Evolutionary conservation across 225 moss, liverwort and hornwort species (phyloP).

Genomic region (Sphagnum contortum): DNA sequence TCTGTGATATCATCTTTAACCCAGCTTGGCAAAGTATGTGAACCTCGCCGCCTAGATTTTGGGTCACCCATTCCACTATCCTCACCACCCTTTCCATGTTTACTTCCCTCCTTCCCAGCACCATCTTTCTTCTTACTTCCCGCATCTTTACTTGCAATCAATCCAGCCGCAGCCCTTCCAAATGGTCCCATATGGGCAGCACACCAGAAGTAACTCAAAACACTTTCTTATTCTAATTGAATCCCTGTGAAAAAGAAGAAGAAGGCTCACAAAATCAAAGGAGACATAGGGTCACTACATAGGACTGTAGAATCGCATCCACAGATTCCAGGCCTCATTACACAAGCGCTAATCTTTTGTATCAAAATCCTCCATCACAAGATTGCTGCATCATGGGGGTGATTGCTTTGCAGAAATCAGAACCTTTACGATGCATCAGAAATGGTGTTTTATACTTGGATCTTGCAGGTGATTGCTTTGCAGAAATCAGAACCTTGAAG

Average conservation of each 20-base stretch:
- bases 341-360: constrained; percentile 12
- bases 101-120: too few species aligned
- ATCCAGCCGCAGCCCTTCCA: constrained; percentile 55
- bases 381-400: constrained; percentile 11
- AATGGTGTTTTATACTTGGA: too few species aligned
- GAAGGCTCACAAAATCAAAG: too few species aligned
- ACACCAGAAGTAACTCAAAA: background rate
- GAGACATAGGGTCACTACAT: too few species aligned
- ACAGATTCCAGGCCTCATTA: background rate
- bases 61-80: constrained; percentile 31
- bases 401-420: too few species aligned
- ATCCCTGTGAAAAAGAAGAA: too few species aligned
- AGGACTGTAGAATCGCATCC: too few species aligned
- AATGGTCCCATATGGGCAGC: constrained; percentile 57
- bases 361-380: constrained; percentile 21
- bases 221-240: too few species aligned
- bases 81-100: background rate
- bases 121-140: constrained; percentile 48
- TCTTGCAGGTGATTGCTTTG: too few species aligned
- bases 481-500: too few species aligned
- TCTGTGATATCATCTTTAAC: constrained; percentile 50
- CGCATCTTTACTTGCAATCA: constrained; percentile 50
- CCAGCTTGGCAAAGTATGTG: constrained; percentile 38
- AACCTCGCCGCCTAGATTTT: constrained; percentile 20
- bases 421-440: too few species aligned